Evolutionary conservation across 305 asterid genomes (phyloP).

Genomic region (Fraxinus paxiana): DNA sequence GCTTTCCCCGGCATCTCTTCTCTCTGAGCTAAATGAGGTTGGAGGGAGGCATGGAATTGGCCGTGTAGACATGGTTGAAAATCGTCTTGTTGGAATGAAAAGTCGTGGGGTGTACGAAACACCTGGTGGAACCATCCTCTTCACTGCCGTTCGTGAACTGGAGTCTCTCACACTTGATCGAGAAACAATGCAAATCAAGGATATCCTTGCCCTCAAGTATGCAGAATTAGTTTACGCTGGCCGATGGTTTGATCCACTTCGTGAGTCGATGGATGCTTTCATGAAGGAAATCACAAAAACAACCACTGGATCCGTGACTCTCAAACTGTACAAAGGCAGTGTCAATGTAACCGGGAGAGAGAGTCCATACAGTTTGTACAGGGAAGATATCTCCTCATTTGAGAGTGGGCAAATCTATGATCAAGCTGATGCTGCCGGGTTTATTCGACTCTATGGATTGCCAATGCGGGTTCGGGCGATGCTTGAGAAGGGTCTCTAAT

Average conservation of each 20-base stretch:
- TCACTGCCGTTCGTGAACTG: slow-evolving; percentile 69
- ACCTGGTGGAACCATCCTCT: slow-evolving; percentile 89
- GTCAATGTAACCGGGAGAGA: slow-evolving; percentile 60
- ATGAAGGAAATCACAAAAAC: slow-evolving; percentile 84
- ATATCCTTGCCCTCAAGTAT: slow-evolving; percentile 72
- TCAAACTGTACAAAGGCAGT: slow-evolving; percentile 79
- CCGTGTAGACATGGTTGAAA: slow-evolving; percentile 84
- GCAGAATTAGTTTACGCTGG: slow-evolving; percentile 88
- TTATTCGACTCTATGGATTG: slow-evolving; percentile 77
- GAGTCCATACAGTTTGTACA: slow-evolving; percentile 71
- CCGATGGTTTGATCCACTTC: slow-evolving; percentile 88
- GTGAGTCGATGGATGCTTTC: slow-evolving; percentile 84
- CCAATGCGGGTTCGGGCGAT: slow-evolving; percentile 92
- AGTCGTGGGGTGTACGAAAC: slow-evolving; percentile 97
- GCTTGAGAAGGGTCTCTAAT: slow-evolving; percentile 70
- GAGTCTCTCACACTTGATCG: slow-evolving; percentile 96
- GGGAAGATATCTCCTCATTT: slow-evolving; percentile 86
- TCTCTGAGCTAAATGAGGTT: slow-evolving; percentile 61
- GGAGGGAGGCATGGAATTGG: slow-evolving; percentile 90
- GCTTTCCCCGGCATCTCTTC: slow-evolving; percentile 77
- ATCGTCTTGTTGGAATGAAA: slow-evolving; percentile 88
- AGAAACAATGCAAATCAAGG: slow-evolving; percentile 77
- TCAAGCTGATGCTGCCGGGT: slow-evolving; percentile 96
- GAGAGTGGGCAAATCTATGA: slow-evolving; percentile 85
- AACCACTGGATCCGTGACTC: slow-evolving; percentile 68